Percentiles rank a stretch among this genome's conserved stretches.
phyloP scores from a whole-genome alignment of 257 asterid species.

The Solanum rostratum region DNA sequence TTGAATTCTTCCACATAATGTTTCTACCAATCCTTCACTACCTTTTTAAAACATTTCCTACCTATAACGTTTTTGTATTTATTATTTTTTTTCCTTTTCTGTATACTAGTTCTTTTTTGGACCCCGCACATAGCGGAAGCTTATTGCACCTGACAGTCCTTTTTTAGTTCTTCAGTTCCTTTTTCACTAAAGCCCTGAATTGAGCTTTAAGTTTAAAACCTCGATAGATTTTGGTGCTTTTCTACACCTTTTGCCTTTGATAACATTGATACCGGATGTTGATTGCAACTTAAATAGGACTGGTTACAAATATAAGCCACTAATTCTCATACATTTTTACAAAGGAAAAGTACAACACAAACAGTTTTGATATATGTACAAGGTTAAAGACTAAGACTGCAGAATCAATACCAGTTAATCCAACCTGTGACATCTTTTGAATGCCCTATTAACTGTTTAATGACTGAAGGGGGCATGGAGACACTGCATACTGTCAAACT shows the following conservation, averaged over 20 bases:
- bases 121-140: not conserved
- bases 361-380: not conserved
- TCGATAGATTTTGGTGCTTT: not conserved
- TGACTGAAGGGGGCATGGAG: constrained; percentile 60
- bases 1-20: not conserved
- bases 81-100: not conserved
- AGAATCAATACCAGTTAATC: constrained; percentile 47
- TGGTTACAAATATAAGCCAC: not conserved
- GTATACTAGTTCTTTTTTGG: not conserved
- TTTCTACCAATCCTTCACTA: not conserved
- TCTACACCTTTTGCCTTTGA: not conserved
- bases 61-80: not conserved
- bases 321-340: not conserved
- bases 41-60: not conserved
- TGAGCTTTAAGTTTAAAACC: not conserved
- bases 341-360: not conserved
- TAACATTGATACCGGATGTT: not conserved
- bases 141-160: not conserved
- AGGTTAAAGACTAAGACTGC: constrained; percentile 18
- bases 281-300: not conserved
- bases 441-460: constrained; percentile 73
- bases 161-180: not conserved
- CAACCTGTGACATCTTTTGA: constrained; percentile 98
- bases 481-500: constrained; percentile 80
- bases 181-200: not conserved